phyloP scores from a whole-genome alignment of 495 filamentous ascomycete species.

The Hypoxylon crocopeplum region DNA sequence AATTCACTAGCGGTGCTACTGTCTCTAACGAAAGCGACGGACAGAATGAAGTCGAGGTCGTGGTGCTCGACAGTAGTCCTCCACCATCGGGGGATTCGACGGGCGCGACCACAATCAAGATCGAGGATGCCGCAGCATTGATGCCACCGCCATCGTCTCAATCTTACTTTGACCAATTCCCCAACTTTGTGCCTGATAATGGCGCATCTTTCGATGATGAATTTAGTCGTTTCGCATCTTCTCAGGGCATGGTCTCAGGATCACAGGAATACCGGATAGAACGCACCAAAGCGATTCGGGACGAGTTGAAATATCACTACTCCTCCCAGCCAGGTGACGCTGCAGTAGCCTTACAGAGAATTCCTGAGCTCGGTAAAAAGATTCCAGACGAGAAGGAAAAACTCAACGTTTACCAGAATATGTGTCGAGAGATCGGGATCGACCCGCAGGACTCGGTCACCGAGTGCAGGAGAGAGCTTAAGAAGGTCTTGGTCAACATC shows the following conservation, averaged over 20 bases:
- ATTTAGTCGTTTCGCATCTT: constrained; percentile 46
- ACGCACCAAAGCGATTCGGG: constrained; percentile 42
- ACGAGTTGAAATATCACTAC: constrained; percentile 44
- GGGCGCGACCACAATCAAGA: neutral
- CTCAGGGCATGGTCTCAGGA: constrained; percentile 42
- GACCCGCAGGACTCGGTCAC: constrained; percentile 16
- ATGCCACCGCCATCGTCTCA: constrained; percentile 37
- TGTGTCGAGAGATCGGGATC: constrained; percentile 39
- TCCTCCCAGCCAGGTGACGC: constrained; percentile 29
- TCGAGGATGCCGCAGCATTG: constrained; percentile 14
- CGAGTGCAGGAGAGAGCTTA: constrained; percentile 42
- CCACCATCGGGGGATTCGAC: neutral
- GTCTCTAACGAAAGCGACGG: neutral
- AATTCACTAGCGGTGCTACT: constrained; percentile 19
- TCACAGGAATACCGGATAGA: constrained; percentile 40
- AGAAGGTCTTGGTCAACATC: constrained; percentile 55
- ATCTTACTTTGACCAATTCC: constrained; percentile 45
- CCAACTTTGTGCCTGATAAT: constrained; percentile 41
- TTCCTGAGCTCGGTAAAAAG: constrained; percentile 14
- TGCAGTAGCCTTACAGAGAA: neutral
- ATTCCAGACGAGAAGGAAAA: constrained; percentile 8
- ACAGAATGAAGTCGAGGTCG: neutral
- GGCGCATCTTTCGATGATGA: constrained; percentile 44
- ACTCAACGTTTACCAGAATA: constrained; percentile 39
- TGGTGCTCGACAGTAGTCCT: neutral